phyloP scores from a whole-genome alignment of 2,329 filamentous ascomycete species.

The Alternaria conjuncta region DNA sequence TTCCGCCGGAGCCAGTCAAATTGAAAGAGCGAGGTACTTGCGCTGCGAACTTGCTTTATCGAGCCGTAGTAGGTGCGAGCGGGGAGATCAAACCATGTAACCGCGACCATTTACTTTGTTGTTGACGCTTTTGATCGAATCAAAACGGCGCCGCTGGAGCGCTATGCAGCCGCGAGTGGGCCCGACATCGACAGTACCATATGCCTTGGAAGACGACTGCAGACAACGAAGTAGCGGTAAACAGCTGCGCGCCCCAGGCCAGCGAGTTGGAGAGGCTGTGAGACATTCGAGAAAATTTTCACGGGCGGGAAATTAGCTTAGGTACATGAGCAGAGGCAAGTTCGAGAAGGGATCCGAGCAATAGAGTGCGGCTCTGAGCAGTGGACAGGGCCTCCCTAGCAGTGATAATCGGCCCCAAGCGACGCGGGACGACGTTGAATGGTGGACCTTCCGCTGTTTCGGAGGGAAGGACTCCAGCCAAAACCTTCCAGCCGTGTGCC shows the following conservation, averaged over 20 bases:
- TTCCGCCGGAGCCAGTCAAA: conserved; percentile 40
- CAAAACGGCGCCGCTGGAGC: conserved; percentile 31
- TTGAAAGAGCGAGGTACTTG: conserved; percentile 18
- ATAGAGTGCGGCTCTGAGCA: conserved; percentile 44
- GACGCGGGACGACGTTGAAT: conserved; percentile 42
- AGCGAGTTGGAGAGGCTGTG: conserved; percentile 34
- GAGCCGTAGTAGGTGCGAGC: conserved; percentile 30
- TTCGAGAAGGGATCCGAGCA: conserved; percentile 39
- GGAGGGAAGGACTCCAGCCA: conserved; percentile 24
- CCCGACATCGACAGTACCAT: conserved; percentile 26
- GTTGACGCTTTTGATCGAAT: conserved; percentile 41
- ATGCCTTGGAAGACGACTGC: conserved; percentile 23
- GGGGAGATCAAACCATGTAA: conserved; percentile 42
- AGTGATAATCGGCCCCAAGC: conserved; percentile 19
- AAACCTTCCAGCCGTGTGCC: conserved; percentile 28
- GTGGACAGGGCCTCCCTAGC: conserved; percentile 40
- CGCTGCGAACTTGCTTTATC: conserved; percentile 38
- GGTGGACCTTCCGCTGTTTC: conserved; percentile 35
- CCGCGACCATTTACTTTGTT: conserved; percentile 38
- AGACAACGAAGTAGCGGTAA: conserved; percentile 46
- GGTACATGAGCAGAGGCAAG: conserved; percentile 30
- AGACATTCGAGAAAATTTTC: conserved; percentile 44
- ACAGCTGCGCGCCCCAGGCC: conserved; percentile 34
- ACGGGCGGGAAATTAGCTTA: conserved; percentile 44
- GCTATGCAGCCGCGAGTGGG: conserved; percentile 39